A percentile compares a stretch with the other conserved stretches of the same genome.
Conservation (phyloP, 164 flowering plant species). For the Vitis vinifera region ASM3070453v1 NC_081811.1:24369501-24370000, state of each 20-base stretch:
- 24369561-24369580: constrained; percentile 85
- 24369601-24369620: constrained; percentile 87
- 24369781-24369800: too few species aligned
- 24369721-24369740: constrained; percentile 57
- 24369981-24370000: constrained; percentile 77
- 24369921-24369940: constrained; percentile 45
- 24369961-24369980: constrained; percentile 88
- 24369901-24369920: too few species aligned
- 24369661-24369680: constrained; percentile 84
- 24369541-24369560: constrained; percentile 5
- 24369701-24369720: constrained; percentile 56
- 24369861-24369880: too few species aligned
- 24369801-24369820: too few species aligned
- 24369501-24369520: neutral
- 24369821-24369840: too few species aligned
- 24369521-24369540: neutral
- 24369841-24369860: too few species aligned
- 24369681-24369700: constrained; percentile 79
- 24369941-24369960: constrained; percentile 85
- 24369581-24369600: constrained; percentile 91
- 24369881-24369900: too few species aligned
- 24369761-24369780: too few species aligned
- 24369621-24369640: constrained; percentile 85
- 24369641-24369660: constrained; percentile 73
- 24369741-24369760: neutral